Evolutionary conservation across 495 filamentous ascomycete genomes (phyloP).

Genomic region (Darksidea phi): DNA sequence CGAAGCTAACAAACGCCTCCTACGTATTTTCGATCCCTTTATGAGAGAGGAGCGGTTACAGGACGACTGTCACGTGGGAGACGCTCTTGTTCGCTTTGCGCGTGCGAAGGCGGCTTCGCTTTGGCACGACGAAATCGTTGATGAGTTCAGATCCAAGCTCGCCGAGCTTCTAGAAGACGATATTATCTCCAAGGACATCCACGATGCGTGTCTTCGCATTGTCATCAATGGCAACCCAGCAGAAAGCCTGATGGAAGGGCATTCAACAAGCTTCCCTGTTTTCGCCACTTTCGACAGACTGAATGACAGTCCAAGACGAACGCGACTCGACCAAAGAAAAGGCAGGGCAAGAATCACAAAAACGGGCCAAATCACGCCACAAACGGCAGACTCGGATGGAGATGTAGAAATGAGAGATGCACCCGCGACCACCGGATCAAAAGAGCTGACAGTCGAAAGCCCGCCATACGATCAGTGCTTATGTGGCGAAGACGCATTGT

Average conservation of each 20-base stretch:
- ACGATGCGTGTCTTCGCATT: neutral
- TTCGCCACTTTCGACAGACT: too few relatives aligned
- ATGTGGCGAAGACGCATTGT: neutral
- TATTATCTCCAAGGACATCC: slow-evolving; percentile 13
- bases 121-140: neutral
- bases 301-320: too few relatives aligned
- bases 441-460: neutral
- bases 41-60: slow-evolving; percentile 15
- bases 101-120: slow-evolving; percentile 5
- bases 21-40: neutral
- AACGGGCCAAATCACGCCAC: neutral
- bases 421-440: neutral
- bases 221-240: too few relatives aligned
- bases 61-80: slow-evolving; percentile 10
- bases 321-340: too few relatives aligned
- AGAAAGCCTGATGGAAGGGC: too few relatives aligned
- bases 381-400: neutral
- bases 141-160: slow-evolving; percentile 4
- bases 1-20: too few relatives aligned
- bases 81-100: slow-evolving; percentile 20
- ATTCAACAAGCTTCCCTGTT: too few relatives aligned
- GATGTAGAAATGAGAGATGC: slow-evolving; percentile 2
- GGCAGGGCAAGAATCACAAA: neutral
- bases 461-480: neutral
- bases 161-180: slow-evolving; percentile 9